Percentiles rank a stretch among this genome's conserved stretches.
These are phyloP conservation scores for Ascochyta viciae-villosae DNA, from an alignment of 2,329 filamentous ascomycete species.

Conservation along the genomic window DNA sequence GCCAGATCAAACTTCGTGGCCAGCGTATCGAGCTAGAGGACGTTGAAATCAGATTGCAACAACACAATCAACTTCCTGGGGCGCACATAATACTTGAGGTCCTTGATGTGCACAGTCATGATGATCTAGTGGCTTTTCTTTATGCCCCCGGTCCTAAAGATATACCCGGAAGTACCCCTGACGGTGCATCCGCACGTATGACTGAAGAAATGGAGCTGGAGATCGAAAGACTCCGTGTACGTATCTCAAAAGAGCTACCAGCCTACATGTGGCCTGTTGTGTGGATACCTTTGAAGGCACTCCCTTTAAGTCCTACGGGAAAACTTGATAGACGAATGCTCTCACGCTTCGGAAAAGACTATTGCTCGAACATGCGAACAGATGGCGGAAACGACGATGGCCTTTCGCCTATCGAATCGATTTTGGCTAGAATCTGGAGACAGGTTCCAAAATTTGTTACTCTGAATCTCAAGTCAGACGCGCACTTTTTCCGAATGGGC, in stretches of 20 bases:
- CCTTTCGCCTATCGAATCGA: background rate
- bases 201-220: conserved; percentile 13
- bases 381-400: background rate
- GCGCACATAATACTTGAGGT: conserved; percentile 8
- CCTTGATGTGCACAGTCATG: conserved; percentile 13
- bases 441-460: background rate
- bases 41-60: conserved; percentile 2
- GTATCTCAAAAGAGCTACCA: conserved; percentile 5
- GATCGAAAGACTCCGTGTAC: conserved; percentile 39
- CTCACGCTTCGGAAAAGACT: background rate
- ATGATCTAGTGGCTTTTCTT: conserved; percentile 8
- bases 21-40: conserved; percentile 38
- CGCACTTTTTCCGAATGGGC: conserved; percentile 23
- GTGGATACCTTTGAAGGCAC: conserved; percentile 1
- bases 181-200: background rate
- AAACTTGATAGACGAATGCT: conserved; percentile 4
- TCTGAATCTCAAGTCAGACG: conserved; percentile 5
- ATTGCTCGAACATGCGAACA: background rate
- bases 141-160: conserved; percentile 2
- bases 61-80: background rate
- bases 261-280: conserved; percentile 4
- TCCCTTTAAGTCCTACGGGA: background rate
- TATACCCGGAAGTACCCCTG: conserved; percentile 15
- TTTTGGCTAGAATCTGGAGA: conserved; percentile 1
- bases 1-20: conserved; percentile 41